phyloP scores from a whole-genome alignment of 2,329 filamentous ascomycete genomes.

The Fusarium sororula region DNA sequence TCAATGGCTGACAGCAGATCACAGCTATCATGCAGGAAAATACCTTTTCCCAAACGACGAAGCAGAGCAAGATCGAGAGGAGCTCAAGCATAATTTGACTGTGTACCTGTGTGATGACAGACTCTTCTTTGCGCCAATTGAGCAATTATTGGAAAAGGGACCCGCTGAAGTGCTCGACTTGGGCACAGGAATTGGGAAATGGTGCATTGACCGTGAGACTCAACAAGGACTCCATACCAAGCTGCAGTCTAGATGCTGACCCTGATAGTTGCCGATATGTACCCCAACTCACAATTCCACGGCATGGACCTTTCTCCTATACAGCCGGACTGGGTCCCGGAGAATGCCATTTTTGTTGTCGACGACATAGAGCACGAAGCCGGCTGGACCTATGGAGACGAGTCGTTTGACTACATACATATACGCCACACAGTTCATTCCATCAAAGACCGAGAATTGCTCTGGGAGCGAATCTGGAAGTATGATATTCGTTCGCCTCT shows the following conservation, averaged over 20 bases:
- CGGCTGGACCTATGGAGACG: constrained; percentile 58
- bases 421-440: constrained; percentile 58
- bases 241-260: constrained; percentile 12
- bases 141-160: constrained; percentile 44
- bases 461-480: constrained; percentile 56
- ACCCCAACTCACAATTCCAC: constrained; percentile 54
- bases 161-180: no score
- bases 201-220: constrained; percentile 60
- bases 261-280: constrained; percentile 56
- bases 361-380: constrained; percentile 62
- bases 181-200: constrained; percentile 48
- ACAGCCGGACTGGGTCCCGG: constrained; percentile 60
- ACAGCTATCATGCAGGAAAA: constrained; percentile 52
- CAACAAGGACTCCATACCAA: not conserved
- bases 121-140: constrained; percentile 57
- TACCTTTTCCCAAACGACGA: constrained; percentile 57
- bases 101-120: constrained; percentile 51
- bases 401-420: constrained; percentile 60
- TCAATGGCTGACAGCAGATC: not conserved
- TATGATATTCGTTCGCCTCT: constrained; percentile 35
- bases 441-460: constrained; percentile 51
- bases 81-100: constrained; percentile 53
- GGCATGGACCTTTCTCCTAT: constrained; percentile 63
- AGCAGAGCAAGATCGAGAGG: constrained; percentile 53
- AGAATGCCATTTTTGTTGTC: constrained; percentile 61